Percentiles rank a stretch among this genome's conserved stretches.
Conservation (phyloP, 495 filamentous ascomycete genomes). For the Polyplosphaeria fusca region DNA sequence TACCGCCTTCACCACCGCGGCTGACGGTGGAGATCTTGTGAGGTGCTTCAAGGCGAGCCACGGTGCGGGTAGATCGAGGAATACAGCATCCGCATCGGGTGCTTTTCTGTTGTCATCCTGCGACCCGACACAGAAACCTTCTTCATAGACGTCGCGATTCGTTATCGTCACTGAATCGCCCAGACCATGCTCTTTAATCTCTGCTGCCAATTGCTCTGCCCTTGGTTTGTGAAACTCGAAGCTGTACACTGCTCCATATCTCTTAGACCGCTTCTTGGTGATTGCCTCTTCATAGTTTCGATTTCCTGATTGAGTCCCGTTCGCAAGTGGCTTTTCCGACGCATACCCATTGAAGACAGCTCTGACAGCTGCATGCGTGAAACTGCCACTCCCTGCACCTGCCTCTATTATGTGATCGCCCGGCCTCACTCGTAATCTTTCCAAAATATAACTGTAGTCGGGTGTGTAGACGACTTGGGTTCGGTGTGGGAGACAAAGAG, state of each 20-base stretch:
- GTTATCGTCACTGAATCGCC: constrained; percentile 72
- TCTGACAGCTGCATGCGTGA: constrained; percentile 85
- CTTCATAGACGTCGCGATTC: constrained; percentile 85
- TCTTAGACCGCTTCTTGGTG: constrained; percentile 40
- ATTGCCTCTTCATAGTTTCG: background rate
- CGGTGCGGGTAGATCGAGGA: constrained; percentile 89
- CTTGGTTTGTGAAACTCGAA: constrained; percentile 88
- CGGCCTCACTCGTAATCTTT: constrained; percentile 76
- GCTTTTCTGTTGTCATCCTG: constrained; percentile 40
- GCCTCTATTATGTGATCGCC: constrained; percentile 85
- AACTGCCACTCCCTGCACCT: constrained; percentile 89
- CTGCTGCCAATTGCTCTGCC: constrained; percentile 65
- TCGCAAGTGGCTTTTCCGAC: constrained; percentile 2
- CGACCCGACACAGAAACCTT: constrained; percentile 60
- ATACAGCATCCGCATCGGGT: constrained; percentile 75
- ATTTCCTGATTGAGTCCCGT: constrained; percentile 14
- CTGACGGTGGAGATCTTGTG: constrained; percentile 52
- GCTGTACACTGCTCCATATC: constrained; percentile 75
- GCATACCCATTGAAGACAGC: constrained; percentile 85
- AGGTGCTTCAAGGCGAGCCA: constrained; percentile 88
- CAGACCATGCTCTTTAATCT: constrained; percentile 72
- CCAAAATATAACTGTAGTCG: constrained; percentile 93
- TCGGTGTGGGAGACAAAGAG: constrained; percentile 79
- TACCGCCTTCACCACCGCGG: constrained; percentile 9
- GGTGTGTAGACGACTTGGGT: constrained; percentile 98